Percentiles rank a stretch among this genome's conserved stretches.
Conservation (phyloP, 2,329 filamentous ascomycete genomes). For the Boeremia exigua region DNA sequence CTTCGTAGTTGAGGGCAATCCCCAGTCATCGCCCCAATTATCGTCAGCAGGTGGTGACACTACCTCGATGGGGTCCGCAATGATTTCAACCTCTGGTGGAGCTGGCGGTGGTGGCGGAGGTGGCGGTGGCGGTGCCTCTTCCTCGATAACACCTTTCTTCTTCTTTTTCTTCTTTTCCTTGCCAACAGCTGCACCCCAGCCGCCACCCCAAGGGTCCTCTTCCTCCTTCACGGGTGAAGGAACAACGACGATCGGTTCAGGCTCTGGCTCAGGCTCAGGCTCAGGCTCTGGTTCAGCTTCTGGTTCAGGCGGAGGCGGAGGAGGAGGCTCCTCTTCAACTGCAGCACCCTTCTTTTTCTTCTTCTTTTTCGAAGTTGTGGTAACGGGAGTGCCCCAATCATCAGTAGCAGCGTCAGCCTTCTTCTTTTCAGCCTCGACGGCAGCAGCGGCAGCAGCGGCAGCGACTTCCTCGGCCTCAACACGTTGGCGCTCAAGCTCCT, state of each 20-base stretch:
- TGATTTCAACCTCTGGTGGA: slow-evolving; percentile 23
- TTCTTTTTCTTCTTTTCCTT: slow-evolving; percentile 30
- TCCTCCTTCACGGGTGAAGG: slow-evolving; percentile 42
- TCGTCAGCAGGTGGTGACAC: slow-evolving; percentile 28
- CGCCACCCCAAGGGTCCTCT: slow-evolving; percentile 35
- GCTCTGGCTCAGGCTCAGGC: slow-evolving; percentile 44
- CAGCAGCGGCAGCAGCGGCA: slow-evolving; percentile 21
- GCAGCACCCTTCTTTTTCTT: slow-evolving; percentile 38
- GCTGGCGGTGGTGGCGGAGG: slow-evolving; percentile 27
- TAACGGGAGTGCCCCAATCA: slow-evolving; percentile 24
- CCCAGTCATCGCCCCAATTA: slow-evolving; percentile 39
- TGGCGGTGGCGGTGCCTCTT: slow-evolving; percentile 26
- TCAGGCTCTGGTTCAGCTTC: slow-evolving; percentile 46
- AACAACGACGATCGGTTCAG: slow-evolving; percentile 37
- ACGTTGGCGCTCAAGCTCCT: slow-evolving; percentile 31
- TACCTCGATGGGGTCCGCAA: slow-evolving; percentile 21
- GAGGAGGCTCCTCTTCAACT: slow-evolving; percentile 25
- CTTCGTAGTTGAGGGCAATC: slow-evolving; percentile 17
- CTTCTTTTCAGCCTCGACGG: slow-evolving; percentile 35
- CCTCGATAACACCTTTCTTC: slow-evolving; percentile 34
- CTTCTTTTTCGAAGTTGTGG: slow-evolving; percentile 44
- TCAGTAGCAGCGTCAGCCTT: slow-evolving; percentile 46
- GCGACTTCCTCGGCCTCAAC: slow-evolving; percentile 33
- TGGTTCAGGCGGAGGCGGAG: slow-evolving; percentile 38
- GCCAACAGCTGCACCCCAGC: slow-evolving; percentile 18